phyloP scores from a whole-genome alignment of 179 eudicot genomes.

The Drosera spatulata region DNA sequence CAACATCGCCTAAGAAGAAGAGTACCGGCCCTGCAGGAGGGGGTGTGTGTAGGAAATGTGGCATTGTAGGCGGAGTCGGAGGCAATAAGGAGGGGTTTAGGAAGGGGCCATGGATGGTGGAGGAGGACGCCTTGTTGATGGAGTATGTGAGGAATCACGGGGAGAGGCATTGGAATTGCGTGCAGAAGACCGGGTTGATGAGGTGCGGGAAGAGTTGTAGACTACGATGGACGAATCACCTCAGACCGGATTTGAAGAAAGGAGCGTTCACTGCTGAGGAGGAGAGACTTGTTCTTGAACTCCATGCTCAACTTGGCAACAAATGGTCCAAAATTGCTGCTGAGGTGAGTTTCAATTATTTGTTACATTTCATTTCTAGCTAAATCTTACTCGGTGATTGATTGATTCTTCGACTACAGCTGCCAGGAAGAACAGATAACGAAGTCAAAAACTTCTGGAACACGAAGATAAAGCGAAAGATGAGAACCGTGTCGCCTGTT shows the following conservation, averaged over 20 bases:
- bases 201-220: slow-evolving; percentile 59
- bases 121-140: slow-evolving; percentile 39
- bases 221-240: slow-evolving; percentile 52
- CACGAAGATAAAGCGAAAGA: slow-evolving; percentile 50
- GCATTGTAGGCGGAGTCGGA: slow-evolving; percentile 1
- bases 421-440: slow-evolving; percentile 74
- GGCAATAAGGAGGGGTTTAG: slow-evolving; percentile 7
- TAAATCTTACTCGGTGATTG: background rate
- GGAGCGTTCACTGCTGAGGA: slow-evolving; percentile 39
- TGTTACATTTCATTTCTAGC: background rate
- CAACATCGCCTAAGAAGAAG: background rate
- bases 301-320: slow-evolving; percentile 51
- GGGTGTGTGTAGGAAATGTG: background rate
- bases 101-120: slow-evolving; percentile 50
- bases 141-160: slow-evolving; percentile 43
- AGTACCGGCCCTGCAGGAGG: background rate
- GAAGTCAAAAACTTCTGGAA: slow-evolving; percentile 81
- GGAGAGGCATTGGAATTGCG: slow-evolving; percentile 52
- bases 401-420: slow-evolving; percentile 16
- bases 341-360: slow-evolving; percentile 22
- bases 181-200: slow-evolving; percentile 33
- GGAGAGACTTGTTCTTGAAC: slow-evolving; percentile 29
- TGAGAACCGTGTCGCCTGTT: slow-evolving; percentile 27
- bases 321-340: slow-evolving; percentile 76
- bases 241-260: slow-evolving; percentile 45